Evolutionary conservation across 2,329 filamentous ascomycete genomes (phyloP), one percentile per base, ranked within the genome.

Genomic region (Talaromyces sp.): DNA sequence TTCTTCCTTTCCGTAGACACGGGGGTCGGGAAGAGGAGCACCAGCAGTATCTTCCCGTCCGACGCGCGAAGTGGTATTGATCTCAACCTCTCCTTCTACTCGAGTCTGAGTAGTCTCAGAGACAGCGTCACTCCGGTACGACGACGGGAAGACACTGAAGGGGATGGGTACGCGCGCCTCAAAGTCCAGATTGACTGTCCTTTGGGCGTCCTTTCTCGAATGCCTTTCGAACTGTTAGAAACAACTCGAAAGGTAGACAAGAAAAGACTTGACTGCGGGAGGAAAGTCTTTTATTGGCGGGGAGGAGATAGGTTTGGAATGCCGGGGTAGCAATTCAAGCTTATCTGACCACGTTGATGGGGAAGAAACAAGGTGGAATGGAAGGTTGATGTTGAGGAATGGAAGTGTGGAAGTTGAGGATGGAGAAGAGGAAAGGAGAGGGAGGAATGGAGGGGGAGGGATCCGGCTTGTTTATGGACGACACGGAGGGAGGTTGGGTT

Each of bases 81-180:
- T 86, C 78, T 89, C 89, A 85, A 92, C 88, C 84, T 94, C 89
- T 85, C 91, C 88, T 88, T 97, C 92, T 89, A 94, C 89, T 88
- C 93, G 88, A 78, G 88, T 89, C 75, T 87, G 83, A 82, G 88
- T 88, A 81, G 85, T 83, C 79, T 86, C 82, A 77, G 83, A 85
- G 81, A 85, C 84, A 83, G 85, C 84, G 84, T 88, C 86, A 86
- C 86, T 89, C 83, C 91, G 88, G 88, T 97, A 98, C 84, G 93
- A 92, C 83, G 93, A 97, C 86, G 94, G 94, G 89, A 98, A 97
- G 91, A 97, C 91, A 91, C 93, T 97, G 89, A 97, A 96, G 85
- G 94, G 94, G 84, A 98, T 95, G 87, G 94, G 92, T 84, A 97
- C 91, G 84, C 93, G 91, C 85, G 93, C 93, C 91, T 97, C 93